A percentile compares a stretch with the other conserved stretches of the same genome.
These are phyloP conservation scores for Penicillium sp. DNA, from an alignment of 2,329 filamentous ascomycete species.

Conservation along the genomic window DNA sequence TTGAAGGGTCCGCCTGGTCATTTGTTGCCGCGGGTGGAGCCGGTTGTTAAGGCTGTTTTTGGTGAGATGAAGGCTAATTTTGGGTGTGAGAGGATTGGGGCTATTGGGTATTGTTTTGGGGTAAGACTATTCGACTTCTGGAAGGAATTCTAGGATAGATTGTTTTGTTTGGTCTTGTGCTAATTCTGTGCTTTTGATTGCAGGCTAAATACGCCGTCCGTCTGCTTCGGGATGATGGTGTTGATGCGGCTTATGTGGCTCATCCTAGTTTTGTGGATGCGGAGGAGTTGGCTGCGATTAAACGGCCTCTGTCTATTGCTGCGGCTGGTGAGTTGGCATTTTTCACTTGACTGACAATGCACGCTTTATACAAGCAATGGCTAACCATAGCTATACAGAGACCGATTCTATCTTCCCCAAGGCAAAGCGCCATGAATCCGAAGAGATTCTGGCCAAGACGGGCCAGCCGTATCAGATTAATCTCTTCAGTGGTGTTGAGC, in stretches of 20 bases:
- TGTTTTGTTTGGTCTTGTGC: too few relatives aligned
- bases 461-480: conserved; percentile 73
- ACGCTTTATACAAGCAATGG: background rate
- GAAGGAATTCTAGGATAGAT: too few relatives aligned
- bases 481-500: conserved; percentile 69
- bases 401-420: conserved; percentile 67
- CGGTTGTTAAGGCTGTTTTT: conserved; percentile 25
- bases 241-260: conserved; percentile 71
- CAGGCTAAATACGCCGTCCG: conserved; percentile 68
- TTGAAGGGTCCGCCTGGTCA: conserved; percentile 29
- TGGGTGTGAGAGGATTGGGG: conserved; percentile 27
- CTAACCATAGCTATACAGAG: conserved; percentile 47
- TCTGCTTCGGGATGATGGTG: conserved; percentile 62
- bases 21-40: conserved; percentile 24
- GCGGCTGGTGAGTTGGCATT: conserved; percentile 44
- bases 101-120: conserved; percentile 32
- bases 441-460: conserved; percentile 62
- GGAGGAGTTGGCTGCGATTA: conserved; percentile 67
- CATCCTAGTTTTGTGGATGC: conserved; percentile 75
- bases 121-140: conserved; percentile 8
- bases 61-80: conserved; percentile 25
- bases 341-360: background rate
- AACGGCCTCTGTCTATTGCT: conserved; percentile 68
- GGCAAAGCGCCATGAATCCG: conserved; percentile 65
- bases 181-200: background rate